Percentiles rank a stretch among this genome's conserved stretches.
phyloP scores from a whole-genome alignment of 2,329 filamentous ascomycete genomes.

The Diaporthe sp. region DNA sequence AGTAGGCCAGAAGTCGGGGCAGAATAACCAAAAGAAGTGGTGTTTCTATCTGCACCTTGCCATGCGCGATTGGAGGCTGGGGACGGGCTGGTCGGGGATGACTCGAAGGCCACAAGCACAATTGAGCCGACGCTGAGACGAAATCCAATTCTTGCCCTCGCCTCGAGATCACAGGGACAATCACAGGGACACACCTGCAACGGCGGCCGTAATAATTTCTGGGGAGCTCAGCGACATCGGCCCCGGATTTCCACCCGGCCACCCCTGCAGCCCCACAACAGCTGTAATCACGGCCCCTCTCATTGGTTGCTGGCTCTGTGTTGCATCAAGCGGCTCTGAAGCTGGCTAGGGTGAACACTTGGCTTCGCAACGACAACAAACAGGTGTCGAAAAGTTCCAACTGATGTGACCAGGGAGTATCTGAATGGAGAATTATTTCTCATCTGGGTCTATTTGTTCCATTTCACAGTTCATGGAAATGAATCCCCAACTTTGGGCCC shows the following conservation, averaged over 20 bases:
- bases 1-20: neutral
- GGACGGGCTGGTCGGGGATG: slow-evolving; percentile 36
- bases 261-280: slow-evolving; percentile 19
- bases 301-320: neutral
- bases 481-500: fast-evolving
- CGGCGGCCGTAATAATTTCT: slow-evolving; percentile 18
- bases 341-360: neutral
- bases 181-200: slow-evolving; percentile 46
- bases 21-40: slow-evolving; percentile 5
- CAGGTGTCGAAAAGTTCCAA: neutral
- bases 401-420: neutral
- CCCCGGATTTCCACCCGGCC: slow-evolving; percentile 13
- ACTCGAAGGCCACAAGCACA: slow-evolving; percentile 41
- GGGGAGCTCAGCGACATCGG: slow-evolving; percentile 39
- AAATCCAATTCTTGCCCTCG: slow-evolving; percentile 33
- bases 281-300: slow-evolving; percentile 5
- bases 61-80: slow-evolving; percentile 30
- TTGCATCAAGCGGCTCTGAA: slow-evolving; percentile 28
- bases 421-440: neutral
- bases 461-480: neutral
- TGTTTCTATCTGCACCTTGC: slow-evolving; percentile 31
- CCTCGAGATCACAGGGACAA: slow-evolving; percentile 49
- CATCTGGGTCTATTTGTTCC: neutral
- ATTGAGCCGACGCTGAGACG: slow-evolving; percentile 19
- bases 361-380: neutral